phyloP scores from a whole-genome alignment of 257 asterid species.

The Nicotiana attenuata region DNA sequence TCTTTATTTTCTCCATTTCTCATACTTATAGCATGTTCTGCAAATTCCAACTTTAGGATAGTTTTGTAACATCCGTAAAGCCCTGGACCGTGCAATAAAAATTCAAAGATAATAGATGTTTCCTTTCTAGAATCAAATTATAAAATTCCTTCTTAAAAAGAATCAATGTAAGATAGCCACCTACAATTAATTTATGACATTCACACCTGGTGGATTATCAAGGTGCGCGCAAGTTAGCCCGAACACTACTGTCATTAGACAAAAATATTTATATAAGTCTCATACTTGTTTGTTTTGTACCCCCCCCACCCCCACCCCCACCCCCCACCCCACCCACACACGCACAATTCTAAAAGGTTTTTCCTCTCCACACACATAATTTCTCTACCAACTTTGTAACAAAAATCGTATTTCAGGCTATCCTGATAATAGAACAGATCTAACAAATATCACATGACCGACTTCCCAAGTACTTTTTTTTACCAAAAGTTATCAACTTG shows the following conservation, averaged over 20 bases:
- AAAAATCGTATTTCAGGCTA: not conserved
- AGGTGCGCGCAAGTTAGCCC: not conserved
- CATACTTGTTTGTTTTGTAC: not conserved
- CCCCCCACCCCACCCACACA: too few species aligned
- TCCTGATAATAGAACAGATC: not conserved
- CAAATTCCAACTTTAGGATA: not conserved
- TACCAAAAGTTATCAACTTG: not conserved
- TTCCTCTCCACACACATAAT: not conserved
- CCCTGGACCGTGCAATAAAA: not conserved
- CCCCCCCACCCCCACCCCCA: not conserved
- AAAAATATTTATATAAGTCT: not conserved
- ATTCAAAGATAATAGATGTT: not conserved
- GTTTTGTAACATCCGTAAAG: not conserved
- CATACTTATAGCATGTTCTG: not conserved
- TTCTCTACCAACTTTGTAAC: not conserved
- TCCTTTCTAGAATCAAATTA: not conserved
- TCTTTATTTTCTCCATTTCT: not conserved
- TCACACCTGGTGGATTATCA: not conserved
- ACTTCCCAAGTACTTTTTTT: not conserved
- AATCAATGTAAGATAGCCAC: not conserved
- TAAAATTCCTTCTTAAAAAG: not conserved
- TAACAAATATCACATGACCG: not conserved
- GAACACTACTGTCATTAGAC: not conserved
- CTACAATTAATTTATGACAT: not conserved
- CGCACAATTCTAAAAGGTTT: not conserved